These are phyloP conservation scores for Diaporthe sp. DNA, from an alignment of 2,329 filamentous ascomycete genomes.

Conservation along the genomic window DNA sequence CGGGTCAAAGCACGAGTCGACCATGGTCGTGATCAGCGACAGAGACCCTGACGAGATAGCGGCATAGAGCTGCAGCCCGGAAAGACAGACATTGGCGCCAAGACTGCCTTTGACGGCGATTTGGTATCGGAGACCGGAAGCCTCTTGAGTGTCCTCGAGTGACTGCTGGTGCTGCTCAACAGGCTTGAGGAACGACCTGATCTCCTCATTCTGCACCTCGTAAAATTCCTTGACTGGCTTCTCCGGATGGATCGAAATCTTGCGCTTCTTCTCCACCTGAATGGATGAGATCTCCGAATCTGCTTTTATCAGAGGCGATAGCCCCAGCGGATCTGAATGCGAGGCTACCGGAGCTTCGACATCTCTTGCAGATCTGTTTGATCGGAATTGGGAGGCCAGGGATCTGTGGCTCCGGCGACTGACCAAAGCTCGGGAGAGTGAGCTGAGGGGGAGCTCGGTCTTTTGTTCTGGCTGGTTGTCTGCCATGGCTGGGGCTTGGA, in stretches of 20 bases:
- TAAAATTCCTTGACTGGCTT: constrained; percentile 79
- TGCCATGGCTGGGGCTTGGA: neutral
- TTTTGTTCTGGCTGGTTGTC: constrained; percentile 11
- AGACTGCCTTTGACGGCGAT: constrained; percentile 76
- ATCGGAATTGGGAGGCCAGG: constrained; percentile 22
- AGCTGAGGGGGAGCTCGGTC: constrained; percentile 24
- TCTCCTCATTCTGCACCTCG: constrained; percentile 89
- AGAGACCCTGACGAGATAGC: constrained; percentile 89
- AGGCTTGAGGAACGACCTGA: constrained; percentile 88
- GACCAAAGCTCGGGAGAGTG: constrained; percentile 14
- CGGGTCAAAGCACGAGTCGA: constrained; percentile 93
- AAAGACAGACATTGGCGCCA: constrained; percentile 81
- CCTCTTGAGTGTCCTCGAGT: constrained; percentile 81
- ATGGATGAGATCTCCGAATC: constrained; percentile 17
- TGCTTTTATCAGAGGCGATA: constrained; percentile 24
- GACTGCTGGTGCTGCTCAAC: constrained; percentile 90
- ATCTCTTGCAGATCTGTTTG: constrained; percentile 27
- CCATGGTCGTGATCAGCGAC: constrained; percentile 97
- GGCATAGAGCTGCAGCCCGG: constrained; percentile 86
- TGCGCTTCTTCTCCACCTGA: constrained; percentile 13
- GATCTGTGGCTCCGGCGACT: constrained; percentile 28
- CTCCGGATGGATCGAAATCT: neutral
- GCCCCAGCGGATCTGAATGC: constrained; percentile 23
- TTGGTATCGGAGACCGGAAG: constrained; percentile 81
- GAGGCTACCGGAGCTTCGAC: constrained; percentile 14